Percentiles rank a stretch among this genome's conserved stretches.
Evolutionary conservation across 2,329 filamentous ascomycete species (phyloP).

Genomic region (Aaosphaeria pasadenensis): DNA sequence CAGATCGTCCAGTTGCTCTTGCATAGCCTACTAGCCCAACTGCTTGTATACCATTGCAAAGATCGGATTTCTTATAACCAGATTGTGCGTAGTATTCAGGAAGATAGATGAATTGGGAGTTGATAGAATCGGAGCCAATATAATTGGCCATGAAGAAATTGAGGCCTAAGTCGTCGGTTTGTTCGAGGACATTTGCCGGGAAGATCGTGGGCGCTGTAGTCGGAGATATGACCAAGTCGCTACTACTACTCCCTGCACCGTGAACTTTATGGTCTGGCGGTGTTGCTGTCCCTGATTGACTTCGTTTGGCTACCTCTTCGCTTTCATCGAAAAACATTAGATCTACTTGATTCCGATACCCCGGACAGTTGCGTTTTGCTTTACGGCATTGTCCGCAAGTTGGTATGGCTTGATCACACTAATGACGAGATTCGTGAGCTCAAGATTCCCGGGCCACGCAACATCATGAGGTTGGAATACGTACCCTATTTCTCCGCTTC

Average conservation of each 20-base stretch:
- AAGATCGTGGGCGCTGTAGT: constrained; percentile 8
- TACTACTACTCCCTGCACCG: too few species aligned
- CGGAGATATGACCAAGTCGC: not conserved
- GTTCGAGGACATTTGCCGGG: constrained; percentile 17
- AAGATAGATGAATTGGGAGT: constrained; percentile 22
- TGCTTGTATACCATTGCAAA: constrained; percentile 19
- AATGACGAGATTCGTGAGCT: not conserved
- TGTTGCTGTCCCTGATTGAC: not conserved
- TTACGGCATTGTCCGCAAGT: constrained; percentile 25
- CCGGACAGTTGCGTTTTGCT: constrained; percentile 20
- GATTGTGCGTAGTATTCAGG: constrained; percentile 15
- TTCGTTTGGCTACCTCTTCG: constrained; percentile 15
- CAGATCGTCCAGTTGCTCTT: constrained; percentile 10
- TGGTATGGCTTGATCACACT: constrained; percentile 26
- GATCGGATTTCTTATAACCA: constrained; percentile 10
- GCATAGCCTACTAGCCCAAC: constrained; percentile 23
- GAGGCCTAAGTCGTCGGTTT: constrained; percentile 22
- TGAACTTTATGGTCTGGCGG: not conserved
- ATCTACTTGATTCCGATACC: constrained; percentile 24
- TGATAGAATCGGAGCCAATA: constrained; percentile 16
- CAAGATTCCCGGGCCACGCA: not conserved
- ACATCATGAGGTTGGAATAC: not conserved
- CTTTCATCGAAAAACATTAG: constrained; percentile 29
- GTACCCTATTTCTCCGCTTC: constrained; percentile 25
- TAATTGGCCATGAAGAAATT: constrained; percentile 29